Base-by-base conservation (phyloP, 2,329 filamentous ascomycete species). In the Aspergillus sp. region DNA sequence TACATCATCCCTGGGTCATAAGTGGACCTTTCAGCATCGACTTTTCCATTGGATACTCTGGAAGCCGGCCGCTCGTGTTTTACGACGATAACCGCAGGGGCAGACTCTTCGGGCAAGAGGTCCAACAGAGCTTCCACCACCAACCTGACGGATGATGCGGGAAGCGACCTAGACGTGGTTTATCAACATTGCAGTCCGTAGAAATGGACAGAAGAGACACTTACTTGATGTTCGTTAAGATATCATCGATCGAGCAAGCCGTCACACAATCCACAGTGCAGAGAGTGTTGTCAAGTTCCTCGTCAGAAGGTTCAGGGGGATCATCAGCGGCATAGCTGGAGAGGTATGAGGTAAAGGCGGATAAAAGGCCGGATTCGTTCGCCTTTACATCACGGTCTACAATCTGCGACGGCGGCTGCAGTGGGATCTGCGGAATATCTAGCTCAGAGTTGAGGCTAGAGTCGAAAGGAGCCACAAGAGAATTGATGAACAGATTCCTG, bases 241-340 rank as follows among this genome's bases (percentile, higher is more conserved):
- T 85, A 57, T 88, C 85, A 53, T 87, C 85, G 66, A 97, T 88
- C 50, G 88, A 86, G 69, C 94, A 99, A 42, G 91, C 88, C 61
- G 89, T 93, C 40, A 99, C 86, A 64, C 93, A 99, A 69, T 97
- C 94, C 2, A 97, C 89, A 1, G 94, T 93, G 68, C 89, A 94
- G 9, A 99, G 78, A 0, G 94, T 97, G 67, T 94, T 96, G 65
- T 99, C 94, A 25, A 99, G 81, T 70, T 99, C 94, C 68, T 97
- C 93, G 59, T 97, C 91, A 1, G 94, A 97, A 2, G 94, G 94
- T 74, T 99, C 94, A 0, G 94, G 94, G 11, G 94, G 94, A 66
- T 99, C 94, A 71, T 97, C 94, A 10, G 94, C 95, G 40, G 95
- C 94, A 69, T 99, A 97, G 70, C 93, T 97, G n/a, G 92, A 96